Evolutionary conservation across 371 early-diverging fungal genomes (phyloP).

Genomic region (Circinella minor): DNA sequence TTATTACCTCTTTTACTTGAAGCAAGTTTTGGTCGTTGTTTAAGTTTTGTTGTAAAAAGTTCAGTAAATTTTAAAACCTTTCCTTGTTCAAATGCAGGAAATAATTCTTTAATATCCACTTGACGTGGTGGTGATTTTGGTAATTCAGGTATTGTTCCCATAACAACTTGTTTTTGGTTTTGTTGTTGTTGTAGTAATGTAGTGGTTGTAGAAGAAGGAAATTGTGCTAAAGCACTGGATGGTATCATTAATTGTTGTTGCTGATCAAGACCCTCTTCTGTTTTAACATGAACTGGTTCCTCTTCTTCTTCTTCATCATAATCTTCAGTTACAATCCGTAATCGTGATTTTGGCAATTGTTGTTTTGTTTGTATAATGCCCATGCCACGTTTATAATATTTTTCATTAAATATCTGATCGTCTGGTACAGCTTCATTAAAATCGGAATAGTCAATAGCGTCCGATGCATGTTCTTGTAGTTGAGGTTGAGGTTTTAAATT

Average conservation of each 20-base stretch:
- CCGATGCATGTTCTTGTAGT: constrained; percentile 55
- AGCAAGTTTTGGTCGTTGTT: constrained; percentile 36
- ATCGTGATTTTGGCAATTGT: constrained; percentile 27
- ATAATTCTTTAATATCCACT: constrained; percentile 59
- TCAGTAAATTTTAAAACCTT: constrained; percentile 72
- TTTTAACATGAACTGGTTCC: constrained; percentile 9
- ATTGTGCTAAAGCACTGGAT: constrained; percentile 31
- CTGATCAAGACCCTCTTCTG: neutral
- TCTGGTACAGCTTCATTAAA: constrained; percentile 83
- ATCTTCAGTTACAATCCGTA: constrained; percentile 56
- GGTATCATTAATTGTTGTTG: constrained; percentile 10
- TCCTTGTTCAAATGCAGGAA: constrained; percentile 69
- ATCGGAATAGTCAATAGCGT: constrained; percentile 85
- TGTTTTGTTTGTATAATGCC: constrained; percentile 34
- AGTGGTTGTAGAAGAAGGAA: neutral
- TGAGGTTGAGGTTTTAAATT: constrained; percentile 15
- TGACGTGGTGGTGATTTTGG: constrained; percentile 3
- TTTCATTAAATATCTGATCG: constrained; percentile 48
- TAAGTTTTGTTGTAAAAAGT: constrained; percentile 58
- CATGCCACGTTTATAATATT: constrained; percentile 47
- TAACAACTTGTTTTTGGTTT: neutral
- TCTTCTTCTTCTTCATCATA: constrained; percentile 73
- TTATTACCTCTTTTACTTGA: constrained; percentile 36
- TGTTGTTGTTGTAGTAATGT: neutral
- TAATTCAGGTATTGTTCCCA: constrained; percentile 2